phyloP scores from a whole-genome alignment of 2,329 filamentous ascomycete genomes.

The Mycosphaerelloides madeirae region DNA sequence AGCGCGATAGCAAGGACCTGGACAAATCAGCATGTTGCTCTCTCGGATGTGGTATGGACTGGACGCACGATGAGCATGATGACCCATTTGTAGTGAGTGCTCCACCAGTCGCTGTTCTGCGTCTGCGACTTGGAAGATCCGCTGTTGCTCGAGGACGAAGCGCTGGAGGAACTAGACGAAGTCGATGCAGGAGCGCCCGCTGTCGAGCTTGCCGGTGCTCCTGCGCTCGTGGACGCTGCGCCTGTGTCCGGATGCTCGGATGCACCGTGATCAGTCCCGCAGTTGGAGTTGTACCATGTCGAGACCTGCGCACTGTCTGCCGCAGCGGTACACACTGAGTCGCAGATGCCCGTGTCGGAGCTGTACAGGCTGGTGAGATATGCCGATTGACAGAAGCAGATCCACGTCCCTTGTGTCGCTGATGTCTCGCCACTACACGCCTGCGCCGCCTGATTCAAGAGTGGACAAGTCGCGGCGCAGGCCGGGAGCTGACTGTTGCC shows the following conservation, averaged over 20 bases:
- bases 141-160: not conserved
- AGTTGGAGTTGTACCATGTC: conserved; percentile 67
- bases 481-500: conserved; percentile 32
- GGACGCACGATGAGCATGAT: conserved; percentile 64
- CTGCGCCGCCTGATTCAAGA: conserved; percentile 58
- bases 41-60: too few species aligned
- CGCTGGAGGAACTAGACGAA: not conserved
- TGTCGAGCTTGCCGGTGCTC: conserved; percentile 4
- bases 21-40: too few species aligned
- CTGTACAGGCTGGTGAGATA: conserved; percentile 57
- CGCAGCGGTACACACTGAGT: conserved; percentile 42
- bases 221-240: conserved; percentile 11
- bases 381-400: conserved; percentile 68
- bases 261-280: conserved; percentile 45
- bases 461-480: conserved; percentile 33
- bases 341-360: conserved; percentile 52
- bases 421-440: conserved; percentile 57
- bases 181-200: conserved; percentile 3
- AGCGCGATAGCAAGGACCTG: conserved; percentile 60
- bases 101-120: conserved; percentile 23
- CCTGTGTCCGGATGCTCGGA: conserved; percentile 23
- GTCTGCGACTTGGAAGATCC: conserved; percentile 19
- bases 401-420: conserved; percentile 49
- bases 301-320: conserved; percentile 56
- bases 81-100: conserved; percentile 58